Percentiles rank a stretch among this genome's conserved stretches.
phyloP scores from a whole-genome alignment of 768 basidiomycete genomes.

The Phylloporus arenicola region DNA sequence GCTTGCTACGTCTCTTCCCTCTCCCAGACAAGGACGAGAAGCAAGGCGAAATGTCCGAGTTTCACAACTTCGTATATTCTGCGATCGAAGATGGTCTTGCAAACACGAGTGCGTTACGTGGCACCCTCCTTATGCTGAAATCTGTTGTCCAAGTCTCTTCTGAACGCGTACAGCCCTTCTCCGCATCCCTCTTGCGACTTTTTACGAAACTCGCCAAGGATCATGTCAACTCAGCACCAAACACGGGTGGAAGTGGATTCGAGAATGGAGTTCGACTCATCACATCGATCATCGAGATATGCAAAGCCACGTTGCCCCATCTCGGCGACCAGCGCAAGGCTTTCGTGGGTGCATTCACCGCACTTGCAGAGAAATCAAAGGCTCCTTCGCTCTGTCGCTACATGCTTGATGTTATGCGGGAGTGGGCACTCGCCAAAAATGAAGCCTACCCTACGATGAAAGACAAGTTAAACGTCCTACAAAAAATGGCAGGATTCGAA shows the following conservation, averaged over 20 bases:
- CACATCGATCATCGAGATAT: constrained; percentile 81
- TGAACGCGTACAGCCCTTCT: constrained; percentile 79
- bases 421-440: constrained; percentile 85
- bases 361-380: constrained; percentile 87
- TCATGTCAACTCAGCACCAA: constrained; percentile 58
- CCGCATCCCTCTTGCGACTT: constrained; percentile 70
- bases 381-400: constrained; percentile 73
- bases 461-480: constrained; percentile 86
- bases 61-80: constrained; percentile 70
- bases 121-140: constrained; percentile 81
- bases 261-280: constrained; percentile 61
- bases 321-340: constrained; percentile 84
- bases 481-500: constrained; percentile 85
- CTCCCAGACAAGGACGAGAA: constrained; percentile 76
- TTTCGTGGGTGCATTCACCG: constrained; percentile 70
- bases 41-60: constrained; percentile 61
- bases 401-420: constrained; percentile 77
- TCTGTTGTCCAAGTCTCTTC: constrained; percentile 76
- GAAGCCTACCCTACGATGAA: constrained; percentile 90
- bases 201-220: constrained; percentile 85
- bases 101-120: constrained; percentile 64
- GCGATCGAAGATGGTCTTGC: constrained; percentile 77
- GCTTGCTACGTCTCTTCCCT: constrained; percentile 70
- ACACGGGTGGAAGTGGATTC: constrained; percentile 37
- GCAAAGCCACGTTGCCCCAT: constrained; percentile 70